Evolutionary conservation across 2,329 filamentous ascomycete species (phyloP).

Genomic region (Aspergillus niger): DNA sequence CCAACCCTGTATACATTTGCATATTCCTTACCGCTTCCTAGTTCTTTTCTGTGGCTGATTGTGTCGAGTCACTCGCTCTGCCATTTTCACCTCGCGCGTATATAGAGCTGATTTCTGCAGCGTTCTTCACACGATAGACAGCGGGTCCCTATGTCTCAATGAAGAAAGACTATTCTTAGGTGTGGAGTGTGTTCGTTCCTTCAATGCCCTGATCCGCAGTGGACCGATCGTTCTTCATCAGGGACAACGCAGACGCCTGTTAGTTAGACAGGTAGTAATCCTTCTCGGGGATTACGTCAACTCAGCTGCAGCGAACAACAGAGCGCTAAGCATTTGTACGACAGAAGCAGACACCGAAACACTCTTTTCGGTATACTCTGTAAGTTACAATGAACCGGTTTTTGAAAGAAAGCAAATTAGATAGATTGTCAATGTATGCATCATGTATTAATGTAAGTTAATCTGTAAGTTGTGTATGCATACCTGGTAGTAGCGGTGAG

Average conservation of each 20-base stretch:
- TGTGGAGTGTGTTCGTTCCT: background rate
- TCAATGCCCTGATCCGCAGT: background rate
- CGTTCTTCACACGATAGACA: background rate
- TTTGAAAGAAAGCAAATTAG: no score
- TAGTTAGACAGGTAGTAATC: background rate
- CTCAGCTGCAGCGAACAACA: background rate
- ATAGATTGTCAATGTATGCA: no score
- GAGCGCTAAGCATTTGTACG: no score
- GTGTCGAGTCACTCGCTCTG: background rate
- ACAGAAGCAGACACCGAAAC: no score
- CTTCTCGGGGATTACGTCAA: background rate
- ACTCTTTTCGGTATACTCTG: no score
- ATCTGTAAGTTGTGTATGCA: background rate
- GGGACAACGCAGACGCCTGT: background rate
- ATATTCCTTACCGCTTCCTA: background rate
- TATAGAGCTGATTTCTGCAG: background rate
- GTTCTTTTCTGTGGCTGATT: no score
- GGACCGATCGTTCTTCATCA: background rate
- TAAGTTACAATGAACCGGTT: no score
- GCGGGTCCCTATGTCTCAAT: background rate
- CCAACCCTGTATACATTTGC: background rate
- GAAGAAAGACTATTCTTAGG: background rate
- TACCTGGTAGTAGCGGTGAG: background rate
- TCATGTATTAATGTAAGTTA: no score
- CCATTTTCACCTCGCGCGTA: background rate